Percentiles rank a stretch among this genome's conserved stretches.
Conservation (phyloP, 1,139 yeast species). For the Oligophagozyma castellii region DNA sequence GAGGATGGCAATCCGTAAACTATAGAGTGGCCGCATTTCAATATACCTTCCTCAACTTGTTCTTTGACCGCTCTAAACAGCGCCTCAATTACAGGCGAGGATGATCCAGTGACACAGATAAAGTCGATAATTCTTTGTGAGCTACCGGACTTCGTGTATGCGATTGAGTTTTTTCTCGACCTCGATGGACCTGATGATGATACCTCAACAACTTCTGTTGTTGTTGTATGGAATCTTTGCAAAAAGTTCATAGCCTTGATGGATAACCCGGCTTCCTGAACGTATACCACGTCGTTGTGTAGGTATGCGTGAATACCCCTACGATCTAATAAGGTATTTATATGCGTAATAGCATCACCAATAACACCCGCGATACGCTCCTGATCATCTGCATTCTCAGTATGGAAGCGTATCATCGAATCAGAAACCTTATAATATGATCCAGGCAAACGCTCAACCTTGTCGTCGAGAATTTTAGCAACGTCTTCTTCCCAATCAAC, state of each 20-base stretch:
- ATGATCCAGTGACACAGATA: conserved; percentile 50
- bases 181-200: neutral
- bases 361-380: conserved; percentile 50
- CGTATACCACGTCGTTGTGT: conserved; percentile 50
- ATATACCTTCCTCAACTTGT: conserved; percentile 26
- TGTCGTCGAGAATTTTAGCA: conserved; percentile 43
- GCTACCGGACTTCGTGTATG: neutral
- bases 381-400: conserved; percentile 52
- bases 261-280: conserved; percentile 40
- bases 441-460: conserved; percentile 67
- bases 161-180: neutral
- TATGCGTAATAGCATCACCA: conserved; percentile 74
- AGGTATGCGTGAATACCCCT: conserved; percentile 64
- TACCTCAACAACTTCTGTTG: neutral
- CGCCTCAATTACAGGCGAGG: conserved; percentile 58
- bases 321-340: conserved; percentile 53
- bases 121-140: conserved; percentile 15
- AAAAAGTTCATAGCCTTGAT: conserved; percentile 36
- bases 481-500: conserved; percentile 43
- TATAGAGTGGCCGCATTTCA: conserved; percentile 42
- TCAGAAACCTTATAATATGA: conserved; percentile 58
- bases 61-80: conserved; percentile 47
- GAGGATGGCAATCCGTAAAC: conserved; percentile 43
- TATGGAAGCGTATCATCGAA: conserved; percentile 55
- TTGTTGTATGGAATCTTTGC: conserved; percentile 18